Evolutionary conservation across 306 rosid genomes (phyloP), one percentile per base, ranked within the genome.

Genomic region (Datisca glomerata): DNA sequence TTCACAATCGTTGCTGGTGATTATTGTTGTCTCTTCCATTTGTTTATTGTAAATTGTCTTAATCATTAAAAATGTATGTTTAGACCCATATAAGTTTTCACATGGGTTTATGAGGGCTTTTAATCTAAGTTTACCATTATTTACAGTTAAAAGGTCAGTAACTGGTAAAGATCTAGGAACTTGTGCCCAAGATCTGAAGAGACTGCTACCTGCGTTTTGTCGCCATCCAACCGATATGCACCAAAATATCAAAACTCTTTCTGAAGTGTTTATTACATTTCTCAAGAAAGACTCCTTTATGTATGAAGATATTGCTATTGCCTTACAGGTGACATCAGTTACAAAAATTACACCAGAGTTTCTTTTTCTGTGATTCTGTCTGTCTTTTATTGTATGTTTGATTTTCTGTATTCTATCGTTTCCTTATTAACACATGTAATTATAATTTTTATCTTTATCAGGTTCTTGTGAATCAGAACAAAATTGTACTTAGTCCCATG

Each of bases 151-250:
- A 61, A 56, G 61, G 64, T 24, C 66, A 24, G 46, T 28, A 53
- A 33, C 45, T 28, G 46, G 80, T 60, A 67, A 77, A 64, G 74
- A 72, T 49, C 73, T 87, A 33, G 59, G 55, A 65, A 66, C 63
- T 44, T 66, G 52, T 50, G 83, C 89, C 24, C 45, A 60, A 55
- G 80, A 70, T 32, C 70, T 89, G 23, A 55, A 57, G 85, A 81
- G 71, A 61, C 39, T 89, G 76, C 80, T 89, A 34, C 94, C 93
- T 55, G 70, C 83, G 50, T 89, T 87, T 61, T 89, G 94, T 69
- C 82, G 68, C 31, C 70, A 50, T 63, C 82, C 97, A 34, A 72
- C 76, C 38, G 97, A 89, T 68, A 68, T 78, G 43, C 13, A 42
- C 56, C 65, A 61, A 61, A 74, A 31, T 52, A 47, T 77, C 54